Conservation (phyloP, 257 asterid species). For the Solanum acaule region DNA sequence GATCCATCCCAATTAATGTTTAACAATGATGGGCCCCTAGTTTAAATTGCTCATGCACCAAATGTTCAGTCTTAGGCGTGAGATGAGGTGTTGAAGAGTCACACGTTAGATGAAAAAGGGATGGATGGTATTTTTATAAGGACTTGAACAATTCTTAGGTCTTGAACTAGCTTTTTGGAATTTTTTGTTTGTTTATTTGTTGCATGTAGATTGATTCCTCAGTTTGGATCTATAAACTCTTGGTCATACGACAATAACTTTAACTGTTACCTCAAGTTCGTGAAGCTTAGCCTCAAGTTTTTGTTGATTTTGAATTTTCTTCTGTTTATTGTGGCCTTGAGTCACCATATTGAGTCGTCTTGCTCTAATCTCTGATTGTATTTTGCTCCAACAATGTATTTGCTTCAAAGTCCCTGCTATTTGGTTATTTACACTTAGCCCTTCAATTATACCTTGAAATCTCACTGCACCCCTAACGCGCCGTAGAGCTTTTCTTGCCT, state of each 20-base stretch:
- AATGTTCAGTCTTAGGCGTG: too few relatives aligned
- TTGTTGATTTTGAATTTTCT: conserved; percentile 45
- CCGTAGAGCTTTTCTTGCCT: conserved; percentile 44
- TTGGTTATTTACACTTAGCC: conserved; percentile 30
- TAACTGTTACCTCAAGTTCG: conserved; percentile 40
- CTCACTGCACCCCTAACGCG: conserved; percentile 35
- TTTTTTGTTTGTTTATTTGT: background rate
- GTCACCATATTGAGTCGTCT: conserved; percentile 52
- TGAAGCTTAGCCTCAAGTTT: conserved; percentile 70
- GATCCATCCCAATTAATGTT: background rate
- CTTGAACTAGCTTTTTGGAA: background rate
- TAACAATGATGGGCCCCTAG: too few relatives aligned
- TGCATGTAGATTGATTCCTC: background rate
- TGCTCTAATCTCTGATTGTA: conserved; percentile 50
- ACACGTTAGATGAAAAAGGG: background rate
- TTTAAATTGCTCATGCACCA: too few relatives aligned
- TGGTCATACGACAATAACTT: background rate
- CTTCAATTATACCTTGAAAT: conserved; percentile 29
- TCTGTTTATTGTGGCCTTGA: conserved; percentile 37
- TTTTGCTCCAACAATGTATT: conserved; percentile 58
- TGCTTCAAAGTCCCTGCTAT: conserved; percentile 42
- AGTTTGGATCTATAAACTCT: background rate
- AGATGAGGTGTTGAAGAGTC: background rate
- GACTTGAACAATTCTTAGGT: background rate
- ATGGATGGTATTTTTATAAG: background rate